Evolutionary conservation across 306 rosid genomes (phyloP).

Genomic region (Pterocarpus macrocarpus): DNA sequence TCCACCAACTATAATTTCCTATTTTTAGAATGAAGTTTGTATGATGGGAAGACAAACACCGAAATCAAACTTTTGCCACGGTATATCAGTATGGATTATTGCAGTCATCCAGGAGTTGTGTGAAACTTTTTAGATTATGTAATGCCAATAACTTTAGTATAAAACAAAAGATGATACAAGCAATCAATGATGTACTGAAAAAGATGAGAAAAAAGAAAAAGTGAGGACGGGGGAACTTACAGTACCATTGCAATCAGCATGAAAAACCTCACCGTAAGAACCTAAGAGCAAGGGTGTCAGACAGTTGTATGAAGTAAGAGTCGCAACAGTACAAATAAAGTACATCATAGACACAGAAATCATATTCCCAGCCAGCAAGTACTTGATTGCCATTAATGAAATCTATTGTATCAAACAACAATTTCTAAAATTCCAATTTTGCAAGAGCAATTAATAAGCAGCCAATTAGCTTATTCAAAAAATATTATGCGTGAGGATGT

Average conservation of each 20-base stretch:
- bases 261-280: constrained; percentile 93
- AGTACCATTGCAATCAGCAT: constrained; percentile 88
- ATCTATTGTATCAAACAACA: constrained; percentile 10
- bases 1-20: background rate
- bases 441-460: constrained; percentile 20
- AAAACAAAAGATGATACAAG: constrained; percentile 16
- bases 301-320: constrained; percentile 30
- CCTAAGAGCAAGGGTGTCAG: constrained; percentile 44
- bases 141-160: background rate
- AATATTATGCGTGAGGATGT: too few relatives aligned
- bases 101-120: constrained; percentile 27
- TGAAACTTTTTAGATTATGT: constrained; percentile 20
- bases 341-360: constrained; percentile 11
- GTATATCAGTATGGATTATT: background rate
- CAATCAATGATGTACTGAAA: constrained; percentile 12
- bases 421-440: constrained; percentile 32
- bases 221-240: constrained; percentile 64
- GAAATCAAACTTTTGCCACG: background rate
- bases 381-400: constrained; percentile 18
- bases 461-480: constrained; percentile 27
- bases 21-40: background rate
- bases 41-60: background rate
- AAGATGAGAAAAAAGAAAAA: background rate
- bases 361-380: constrained; percentile 26
- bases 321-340: constrained; percentile 22